phyloP scores from a whole-genome alignment of 2,329 filamentous ascomycete genomes.

The Byssothecium circinans region DNA sequence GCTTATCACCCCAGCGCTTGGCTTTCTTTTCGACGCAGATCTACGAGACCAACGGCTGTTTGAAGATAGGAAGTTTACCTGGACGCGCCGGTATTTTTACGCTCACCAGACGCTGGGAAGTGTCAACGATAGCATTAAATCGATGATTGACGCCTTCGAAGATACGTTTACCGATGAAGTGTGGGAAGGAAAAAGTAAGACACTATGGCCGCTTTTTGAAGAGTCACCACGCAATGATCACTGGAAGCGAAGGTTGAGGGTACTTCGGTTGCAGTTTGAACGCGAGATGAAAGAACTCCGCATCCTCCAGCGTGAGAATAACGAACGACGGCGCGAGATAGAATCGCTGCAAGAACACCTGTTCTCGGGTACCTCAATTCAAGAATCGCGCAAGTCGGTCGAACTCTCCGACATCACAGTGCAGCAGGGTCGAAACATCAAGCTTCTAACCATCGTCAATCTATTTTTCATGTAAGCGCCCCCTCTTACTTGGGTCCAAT shows the following conservation, averaged over 20 bases:
- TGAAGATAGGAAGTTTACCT: conserved; percentile 63
- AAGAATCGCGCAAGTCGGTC: conserved; percentile 62
- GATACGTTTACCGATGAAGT: conserved; percentile 62
- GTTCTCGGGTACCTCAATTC: conserved; percentile 64
- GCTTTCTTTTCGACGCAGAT: conserved; percentile 62
- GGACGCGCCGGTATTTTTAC: conserved; percentile 65
- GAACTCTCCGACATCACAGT: conserved; percentile 56
- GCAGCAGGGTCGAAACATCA: conserved; percentile 64
- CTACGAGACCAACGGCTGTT: conserved; percentile 62
- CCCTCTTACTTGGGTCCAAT: not conserved
- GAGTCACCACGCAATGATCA: conserved; percentile 50
- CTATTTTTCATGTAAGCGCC: conserved; percentile 56
- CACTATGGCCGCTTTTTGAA: conserved; percentile 58
- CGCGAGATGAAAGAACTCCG: conserved; percentile 55
- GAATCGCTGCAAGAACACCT: conserved; percentile 62
- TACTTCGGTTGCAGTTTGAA: conserved; percentile 54
- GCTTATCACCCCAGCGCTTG: conserved; percentile 60
- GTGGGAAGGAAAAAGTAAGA: conserved; percentile 59
- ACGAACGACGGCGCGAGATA: conserved; percentile 58
- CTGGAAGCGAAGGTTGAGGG: conserved; percentile 54
- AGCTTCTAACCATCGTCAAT: conserved; percentile 59
- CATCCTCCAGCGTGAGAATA: conserved; percentile 54
- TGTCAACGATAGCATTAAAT: conserved; percentile 61
- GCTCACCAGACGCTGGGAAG: conserved; percentile 63
- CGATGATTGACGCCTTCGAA: conserved; percentile 59